phyloP scores from a whole-genome alignment of 2,329 filamentous ascomycete genomes.

The Neofusicoccum sp. region DNA sequence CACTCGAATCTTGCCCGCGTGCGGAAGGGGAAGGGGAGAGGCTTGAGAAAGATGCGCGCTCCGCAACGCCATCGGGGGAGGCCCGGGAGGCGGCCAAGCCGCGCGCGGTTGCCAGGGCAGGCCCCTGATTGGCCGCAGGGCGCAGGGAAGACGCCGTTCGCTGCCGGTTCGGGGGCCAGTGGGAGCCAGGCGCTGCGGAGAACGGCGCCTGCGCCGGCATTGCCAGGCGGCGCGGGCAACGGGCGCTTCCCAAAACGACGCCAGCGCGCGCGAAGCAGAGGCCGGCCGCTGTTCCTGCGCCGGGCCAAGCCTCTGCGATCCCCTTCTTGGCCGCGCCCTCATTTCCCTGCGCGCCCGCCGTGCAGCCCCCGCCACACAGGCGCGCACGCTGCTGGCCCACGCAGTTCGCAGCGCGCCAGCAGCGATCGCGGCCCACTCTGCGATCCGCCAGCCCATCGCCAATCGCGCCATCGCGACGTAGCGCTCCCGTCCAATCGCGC shows the following conservation, averaged over 20 bases:
- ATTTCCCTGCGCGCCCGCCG: neutral
- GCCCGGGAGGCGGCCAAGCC: slow-evolving; percentile 7
- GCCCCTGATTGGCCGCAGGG: neutral
- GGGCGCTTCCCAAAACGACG: slow-evolving; percentile 7
- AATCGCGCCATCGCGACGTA: slow-evolving; percentile 13
- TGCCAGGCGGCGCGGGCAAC: neutral
- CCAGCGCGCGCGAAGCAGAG: neutral
- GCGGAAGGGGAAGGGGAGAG: slow-evolving; percentile 18
- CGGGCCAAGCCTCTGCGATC: slow-evolving; percentile 3
- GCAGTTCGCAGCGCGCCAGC: neutral
- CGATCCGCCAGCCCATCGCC: neutral
- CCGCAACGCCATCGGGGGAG: slow-evolving; percentile 12
- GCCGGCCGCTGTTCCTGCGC: slow-evolving; percentile 2
- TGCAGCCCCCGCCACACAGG: neutral
- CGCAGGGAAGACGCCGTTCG: neutral
- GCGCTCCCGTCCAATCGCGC: slow-evolving; percentile 1
- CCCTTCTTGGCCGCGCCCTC: slow-evolving; percentile 6
- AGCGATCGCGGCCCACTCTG: slow-evolving; percentile 7
- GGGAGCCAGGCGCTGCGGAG: neutral
- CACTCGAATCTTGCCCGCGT: slow-evolving; percentile 14
- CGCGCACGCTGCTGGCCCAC: neutral
- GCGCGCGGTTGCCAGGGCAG: slow-evolving; percentile 10
- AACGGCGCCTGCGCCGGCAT: slow-evolving; percentile 9
- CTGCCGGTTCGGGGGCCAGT: neutral
- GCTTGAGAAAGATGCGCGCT: slow-evolving; percentile 14